These are phyloP conservation scores for Tirmania nivea DNA, from an alignment of 495 filamentous ascomycete genomes.

Conservation along the genomic window DNA sequence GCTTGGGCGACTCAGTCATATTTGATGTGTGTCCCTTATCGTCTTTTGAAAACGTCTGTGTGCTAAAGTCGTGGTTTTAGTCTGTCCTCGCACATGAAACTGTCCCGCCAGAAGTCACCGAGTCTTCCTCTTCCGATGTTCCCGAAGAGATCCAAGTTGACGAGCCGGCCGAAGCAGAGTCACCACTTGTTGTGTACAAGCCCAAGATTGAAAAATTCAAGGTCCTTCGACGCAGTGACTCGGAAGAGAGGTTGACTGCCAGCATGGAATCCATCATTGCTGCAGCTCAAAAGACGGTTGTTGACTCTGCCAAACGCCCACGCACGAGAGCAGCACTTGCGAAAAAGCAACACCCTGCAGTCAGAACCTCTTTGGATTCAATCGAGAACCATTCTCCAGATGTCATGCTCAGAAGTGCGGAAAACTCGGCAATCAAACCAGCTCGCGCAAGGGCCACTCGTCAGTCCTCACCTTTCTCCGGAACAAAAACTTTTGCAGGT, in stretches of 20 bases:
- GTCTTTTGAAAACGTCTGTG: background rate
- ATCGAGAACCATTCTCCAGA: constrained; percentile 8
- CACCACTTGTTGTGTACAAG: background rate
- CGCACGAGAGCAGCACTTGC: constrained; percentile 3
- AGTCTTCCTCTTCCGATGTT: background rate
- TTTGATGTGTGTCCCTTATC: constrained; percentile 6
- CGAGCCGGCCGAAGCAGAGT: background rate
- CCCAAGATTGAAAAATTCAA: constrained; percentile 4
- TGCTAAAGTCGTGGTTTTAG: too few species aligned
- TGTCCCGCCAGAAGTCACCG: too few species aligned
- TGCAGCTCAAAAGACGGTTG: background rate
- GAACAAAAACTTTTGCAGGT: background rate
- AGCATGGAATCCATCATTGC: constrained; percentile 15
- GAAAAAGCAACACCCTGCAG: constrained; percentile 12
- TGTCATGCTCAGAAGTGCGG: constrained; percentile 5
- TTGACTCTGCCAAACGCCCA: constrained; percentile 3
- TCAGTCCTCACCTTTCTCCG: constrained; percentile 10
- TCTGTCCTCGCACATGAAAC: too few species aligned
- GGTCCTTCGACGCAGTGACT: constrained; percentile 11
- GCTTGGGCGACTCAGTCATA: constrained; percentile 14
- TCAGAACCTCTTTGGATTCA: constrained; percentile 8
- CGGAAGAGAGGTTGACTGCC: constrained; percentile 10
- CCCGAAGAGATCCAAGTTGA: background rate
- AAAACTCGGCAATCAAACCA: constrained; percentile 1
- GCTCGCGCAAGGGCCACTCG: constrained; percentile 8